These are phyloP conservation scores for Rhizopogon vulgaris DNA, from an alignment of 768 basidiomycete genomes.

Conservation along the genomic window DNA sequence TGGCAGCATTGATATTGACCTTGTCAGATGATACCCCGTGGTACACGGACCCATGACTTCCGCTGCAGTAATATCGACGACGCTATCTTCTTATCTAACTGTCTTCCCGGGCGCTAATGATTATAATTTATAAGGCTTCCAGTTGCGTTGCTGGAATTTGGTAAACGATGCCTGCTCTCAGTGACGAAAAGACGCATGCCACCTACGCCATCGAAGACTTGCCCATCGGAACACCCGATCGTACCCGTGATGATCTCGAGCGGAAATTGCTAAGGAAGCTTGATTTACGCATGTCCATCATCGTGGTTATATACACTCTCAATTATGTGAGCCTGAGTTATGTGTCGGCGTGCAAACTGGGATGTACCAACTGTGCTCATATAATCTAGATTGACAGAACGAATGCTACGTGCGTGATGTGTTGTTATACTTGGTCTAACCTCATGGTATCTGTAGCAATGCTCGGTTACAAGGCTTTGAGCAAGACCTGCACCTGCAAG, in stretches of 20 bases:
- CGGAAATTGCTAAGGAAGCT: conserved; percentile 1
- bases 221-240: background rate
- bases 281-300: background rate
- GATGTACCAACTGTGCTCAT: background rate
- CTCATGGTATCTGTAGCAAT: background rate
- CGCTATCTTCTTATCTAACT: background rate
- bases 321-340: conserved; percentile 1
- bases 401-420: background rate
- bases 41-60: background rate
- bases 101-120: background rate
- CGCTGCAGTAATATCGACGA: background rate
- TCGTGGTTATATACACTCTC: conserved; percentile 4
- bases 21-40: background rate
- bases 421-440: too few relatives aligned
- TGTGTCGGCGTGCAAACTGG: background rate
- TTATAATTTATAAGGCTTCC: background rate
- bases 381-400: conserved; percentile 3
- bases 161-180: too few relatives aligned
- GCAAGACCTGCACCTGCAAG: conserved; percentile 15
- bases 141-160: background rate
- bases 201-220: too few relatives aligned
- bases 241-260: background rate
- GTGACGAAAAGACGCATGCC: background rate
- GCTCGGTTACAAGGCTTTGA: conserved; percentile 19
- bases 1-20: background rate